These are phyloP conservation scores for Chamaecyparis obtusa DNA, from an alignment of 75 land plant genomes.

Conservation along the genomic window DNA sequence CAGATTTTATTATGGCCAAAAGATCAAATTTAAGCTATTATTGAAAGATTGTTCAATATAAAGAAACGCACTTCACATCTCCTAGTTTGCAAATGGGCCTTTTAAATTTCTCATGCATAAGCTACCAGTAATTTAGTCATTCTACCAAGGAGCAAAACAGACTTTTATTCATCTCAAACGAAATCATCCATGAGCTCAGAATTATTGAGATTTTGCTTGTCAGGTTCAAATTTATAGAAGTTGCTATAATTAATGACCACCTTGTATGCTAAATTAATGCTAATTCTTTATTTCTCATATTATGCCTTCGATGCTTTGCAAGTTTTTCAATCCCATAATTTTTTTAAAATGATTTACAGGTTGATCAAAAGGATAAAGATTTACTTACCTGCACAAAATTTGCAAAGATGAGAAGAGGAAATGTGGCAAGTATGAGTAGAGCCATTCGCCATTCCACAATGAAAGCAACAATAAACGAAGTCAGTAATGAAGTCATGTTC, in stretches of 20 bases:
- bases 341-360: not conserved
- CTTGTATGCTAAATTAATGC: not conserved
- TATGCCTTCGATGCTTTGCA: not conserved
- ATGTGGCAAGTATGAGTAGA: slow-evolving; percentile 73
- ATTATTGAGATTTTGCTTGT: not conserved
- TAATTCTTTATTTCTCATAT: not conserved
- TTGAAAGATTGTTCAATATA: not conserved
- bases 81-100: not conserved
- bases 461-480: slow-evolving; percentile 79
- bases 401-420: slow-evolving; percentile 80
- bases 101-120: not conserved
- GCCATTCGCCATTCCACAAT: slow-evolving; percentile 83
- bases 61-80: not conserved
- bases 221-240: not conserved
- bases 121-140: not conserved
- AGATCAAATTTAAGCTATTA: not conserved
- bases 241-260: not conserved
- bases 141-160: too few species aligned
- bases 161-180: not conserved
- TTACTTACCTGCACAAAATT: slow-evolving; percentile 80
- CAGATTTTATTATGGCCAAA: not conserved
- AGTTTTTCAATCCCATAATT: too few species aligned
- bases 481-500: slow-evolving; percentile 78
- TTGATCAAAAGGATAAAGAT: not conserved
- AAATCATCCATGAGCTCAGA: not conserved